These are phyloP conservation scores for Coccomyxa sp. DNA, from an alignment of 139 green algal species.

Conservation along the genomic window DNA sequence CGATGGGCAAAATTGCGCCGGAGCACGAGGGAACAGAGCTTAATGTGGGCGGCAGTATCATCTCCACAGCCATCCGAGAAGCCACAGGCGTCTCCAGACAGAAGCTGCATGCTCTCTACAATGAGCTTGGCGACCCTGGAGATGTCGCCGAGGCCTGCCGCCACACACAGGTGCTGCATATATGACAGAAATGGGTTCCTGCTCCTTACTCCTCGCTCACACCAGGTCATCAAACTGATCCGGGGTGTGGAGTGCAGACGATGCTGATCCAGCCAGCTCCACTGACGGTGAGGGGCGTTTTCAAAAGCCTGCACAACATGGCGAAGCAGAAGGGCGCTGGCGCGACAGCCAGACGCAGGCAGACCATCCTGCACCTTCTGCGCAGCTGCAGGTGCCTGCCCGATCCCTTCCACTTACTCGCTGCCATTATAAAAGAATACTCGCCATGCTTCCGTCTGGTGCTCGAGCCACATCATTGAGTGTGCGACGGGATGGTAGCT, in stretches of 20 bases:
- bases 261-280: conserved; percentile 51
- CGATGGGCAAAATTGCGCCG: conserved; percentile 61
- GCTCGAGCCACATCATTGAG: no score
- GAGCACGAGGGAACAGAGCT: conserved; percentile 62
- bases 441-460: no score
- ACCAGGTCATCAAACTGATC: not conserved
- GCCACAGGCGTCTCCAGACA: conserved; percentile 41
- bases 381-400: conserved; percentile 34
- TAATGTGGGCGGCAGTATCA: conserved; percentile 59
- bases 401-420: no score
- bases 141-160: conserved; percentile 74
- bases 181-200: not conserved
- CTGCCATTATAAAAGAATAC: no score
- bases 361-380: conserved; percentile 55
- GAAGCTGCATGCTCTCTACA: conserved; percentile 70
- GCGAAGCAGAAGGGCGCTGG: conserved; percentile 44
- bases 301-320: conserved; percentile 43
- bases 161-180: conserved; percentile 42
- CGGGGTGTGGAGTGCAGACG: conserved; percentile 21
- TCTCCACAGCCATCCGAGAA: conserved; percentile 30
- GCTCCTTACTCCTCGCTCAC: not conserved
- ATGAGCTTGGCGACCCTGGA: conserved; percentile 68
- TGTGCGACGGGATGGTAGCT: no score
- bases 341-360: conserved; percentile 40
- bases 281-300: conserved; percentile 64